Evolutionary conservation across 164 flowering plant species (phyloP), one percentile per base, ranked within the genome.

Genomic region (Protea cynaroides): DNA sequence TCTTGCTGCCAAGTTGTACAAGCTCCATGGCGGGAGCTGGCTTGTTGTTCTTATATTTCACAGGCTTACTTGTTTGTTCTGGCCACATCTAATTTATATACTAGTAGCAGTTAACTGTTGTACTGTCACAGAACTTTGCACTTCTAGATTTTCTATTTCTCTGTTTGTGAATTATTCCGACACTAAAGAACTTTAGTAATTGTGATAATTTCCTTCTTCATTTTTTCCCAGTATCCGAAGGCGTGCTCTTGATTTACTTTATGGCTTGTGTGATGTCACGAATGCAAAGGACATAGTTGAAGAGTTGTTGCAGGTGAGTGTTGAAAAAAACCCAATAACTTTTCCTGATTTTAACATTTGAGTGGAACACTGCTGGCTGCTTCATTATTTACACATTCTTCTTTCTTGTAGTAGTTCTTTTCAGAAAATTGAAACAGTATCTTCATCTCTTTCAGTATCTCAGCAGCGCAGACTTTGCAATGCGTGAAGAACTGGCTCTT

Each of bases 201-300:
- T 23, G 51, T 25, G 12, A 25, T 46, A 38, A 58, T 25, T 36
- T 53, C n/a, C n/a, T n/a, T n/a, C n/a, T n/a, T n/a, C n/a, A n/a
- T 40, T 40, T 40, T 8, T 38, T 43, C 73, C 57, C 97, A 95
- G 99, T 70, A 95, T 95, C 40, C 79, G 97, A 54, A 83, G 98
- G 68, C 96, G 99, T 62, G 98, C 99, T 70, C 98, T 95, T 78
- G 99, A 95, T 83, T 81, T 95, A 76, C 88, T 95, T 4, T 92
- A 95, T 84, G 98, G 95, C 68, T 92, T 95, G 99, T 95, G 99
- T 74, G 99, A 95, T 77, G 88, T 95, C 71, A 81, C 99, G 58
- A 95, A 95, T 79, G 97, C 99, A 53, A 95, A 95, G 81, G 99
- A 95, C 75, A 95, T 95, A 59, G 99, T 95, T 70, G 99, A 95